Evolutionary conservation across 306 rosid genomes (phyloP).

Genomic region (Senna siamea): DNA sequence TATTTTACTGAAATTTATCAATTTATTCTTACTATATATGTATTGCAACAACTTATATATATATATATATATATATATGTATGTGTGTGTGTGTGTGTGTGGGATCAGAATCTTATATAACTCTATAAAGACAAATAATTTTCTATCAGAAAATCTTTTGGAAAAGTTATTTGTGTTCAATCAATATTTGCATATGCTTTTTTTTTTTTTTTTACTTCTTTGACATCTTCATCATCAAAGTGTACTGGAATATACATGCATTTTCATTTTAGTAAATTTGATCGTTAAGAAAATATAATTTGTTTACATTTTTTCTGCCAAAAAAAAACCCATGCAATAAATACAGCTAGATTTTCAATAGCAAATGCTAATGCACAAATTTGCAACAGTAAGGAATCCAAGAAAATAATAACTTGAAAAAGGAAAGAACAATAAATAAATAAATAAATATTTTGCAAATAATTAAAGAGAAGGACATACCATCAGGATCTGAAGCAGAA

Average conservation of each 20-base stretch:
- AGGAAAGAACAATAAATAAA: background rate
- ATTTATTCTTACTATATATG: no score
- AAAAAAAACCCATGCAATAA: background rate
- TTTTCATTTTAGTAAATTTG: no score
- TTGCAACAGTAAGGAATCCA: background rate
- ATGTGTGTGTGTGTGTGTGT: no score
- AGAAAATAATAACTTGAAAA: background rate
- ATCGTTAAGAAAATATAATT: no score
- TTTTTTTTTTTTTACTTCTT: no score
- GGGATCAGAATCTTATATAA: no score
- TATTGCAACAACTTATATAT: no score
- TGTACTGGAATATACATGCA: no score
- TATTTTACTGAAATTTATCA: no score
- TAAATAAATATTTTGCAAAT: background rate
- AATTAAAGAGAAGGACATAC: slow-evolving; percentile 43
- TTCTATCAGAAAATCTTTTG: background rate
- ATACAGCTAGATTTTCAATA: background rate
- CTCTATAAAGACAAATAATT: no score
- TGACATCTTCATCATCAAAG: background rate
- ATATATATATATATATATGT: no score
- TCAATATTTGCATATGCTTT: background rate
- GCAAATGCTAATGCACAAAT: background rate
- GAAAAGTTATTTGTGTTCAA: background rate
- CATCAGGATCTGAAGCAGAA: slow-evolving; percentile 83
- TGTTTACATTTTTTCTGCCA: no score